A percentile compares a stretch with the other conserved stretches of the same genome.
phyloP scores from a whole-genome alignment of 73 alveolate genomes.

The Urostyla sp. region DNA sequence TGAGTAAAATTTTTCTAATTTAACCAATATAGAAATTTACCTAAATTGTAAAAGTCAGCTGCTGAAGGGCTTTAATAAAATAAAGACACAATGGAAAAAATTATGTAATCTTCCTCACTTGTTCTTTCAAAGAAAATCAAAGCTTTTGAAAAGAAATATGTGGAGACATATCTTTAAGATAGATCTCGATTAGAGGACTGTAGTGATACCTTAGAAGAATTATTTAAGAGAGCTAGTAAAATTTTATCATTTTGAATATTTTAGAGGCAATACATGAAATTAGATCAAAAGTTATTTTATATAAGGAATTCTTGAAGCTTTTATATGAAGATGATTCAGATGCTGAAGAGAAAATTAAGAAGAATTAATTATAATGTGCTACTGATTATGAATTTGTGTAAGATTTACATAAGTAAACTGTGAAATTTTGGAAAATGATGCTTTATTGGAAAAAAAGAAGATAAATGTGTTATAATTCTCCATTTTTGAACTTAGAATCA shows the following conservation, averaged over 20 bases:
- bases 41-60: slow-evolving; percentile 63
- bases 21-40: slow-evolving; percentile 44
- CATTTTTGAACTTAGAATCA: slow-evolving; percentile 70
- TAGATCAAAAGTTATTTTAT: slow-evolving; percentile 75
- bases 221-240: slow-evolving; percentile 71
- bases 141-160: slow-evolving; percentile 77
- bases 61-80: slow-evolving; percentile 62
- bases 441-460: slow-evolving; percentile 82
- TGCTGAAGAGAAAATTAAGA: slow-evolving; percentile 48
- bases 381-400: slow-evolving; percentile 65
- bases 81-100: slow-evolving; percentile 72
- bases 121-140: slow-evolving; percentile 67
- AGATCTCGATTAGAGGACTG: slow-evolving; percentile 74
- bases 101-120: slow-evolving; percentile 68
- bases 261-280: slow-evolving; percentile 77
- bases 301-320: slow-evolving; percentile 69
- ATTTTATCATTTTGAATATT: neutral
- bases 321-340: slow-evolving; percentile 58
- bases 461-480: slow-evolving; percentile 73
- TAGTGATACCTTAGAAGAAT: slow-evolving; percentile 79
- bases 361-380: slow-evolving; percentile 59
- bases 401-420: slow-evolving; percentile 70
- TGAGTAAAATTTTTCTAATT: slow-evolving; percentile 17
- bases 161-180: slow-evolving; percentile 74
- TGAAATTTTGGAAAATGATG: slow-evolving; percentile 77